A percentile compares a stretch with the other conserved stretches of the same genome.
Evolutionary conservation across 768 basidiomycete genomes (phyloP).

Genomic region (Leccinum subtestaceum): DNA sequence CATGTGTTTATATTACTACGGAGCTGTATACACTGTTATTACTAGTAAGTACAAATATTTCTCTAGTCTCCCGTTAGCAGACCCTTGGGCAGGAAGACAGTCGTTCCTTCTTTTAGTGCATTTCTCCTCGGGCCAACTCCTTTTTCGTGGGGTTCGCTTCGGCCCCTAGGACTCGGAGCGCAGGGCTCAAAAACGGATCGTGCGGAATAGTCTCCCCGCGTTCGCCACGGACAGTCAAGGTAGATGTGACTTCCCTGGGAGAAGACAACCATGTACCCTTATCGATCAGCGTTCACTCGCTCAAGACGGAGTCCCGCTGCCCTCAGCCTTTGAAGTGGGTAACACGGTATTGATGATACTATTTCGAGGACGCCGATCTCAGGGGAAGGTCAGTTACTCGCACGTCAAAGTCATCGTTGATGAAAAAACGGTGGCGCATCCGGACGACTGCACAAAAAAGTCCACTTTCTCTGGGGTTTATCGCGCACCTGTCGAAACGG

Average conservation of each 20-base stretch:
- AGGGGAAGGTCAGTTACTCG: constrained; percentile 35
- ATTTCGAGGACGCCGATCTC: constrained; percentile 50
- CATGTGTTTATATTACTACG: constrained; percentile 26
- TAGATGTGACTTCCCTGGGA: constrained; percentile 27
- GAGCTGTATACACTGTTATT: no score
- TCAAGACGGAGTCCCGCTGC: constrained; percentile 41
- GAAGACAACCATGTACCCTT: constrained; percentile 50
- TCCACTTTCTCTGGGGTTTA: constrained; percentile 54
- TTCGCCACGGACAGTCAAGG: constrained; percentile 39
- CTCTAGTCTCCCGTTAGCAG: no score
- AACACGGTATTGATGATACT: constrained; percentile 60
- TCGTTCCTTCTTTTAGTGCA: no score
- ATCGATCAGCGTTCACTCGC: constrained; percentile 55
- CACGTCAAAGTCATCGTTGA: neutral
- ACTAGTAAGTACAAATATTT: no score
- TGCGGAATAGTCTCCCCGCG: constrained; percentile 37
- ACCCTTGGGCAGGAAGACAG: no score
- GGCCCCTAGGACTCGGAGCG: constrained; percentile 40
- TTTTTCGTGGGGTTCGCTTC: constrained; percentile 12
- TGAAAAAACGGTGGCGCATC: constrained; percentile 22
- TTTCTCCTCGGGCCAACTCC: no score
- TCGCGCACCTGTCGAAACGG: constrained; percentile 57
- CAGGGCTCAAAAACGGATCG: constrained; percentile 47
- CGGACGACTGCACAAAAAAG: constrained; percentile 51
- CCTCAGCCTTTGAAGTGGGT: constrained; percentile 47